Evolutionary conservation across 805 yeast genomes (phyloP).

Genomic region (Suhomyces faveliae): DNA sequence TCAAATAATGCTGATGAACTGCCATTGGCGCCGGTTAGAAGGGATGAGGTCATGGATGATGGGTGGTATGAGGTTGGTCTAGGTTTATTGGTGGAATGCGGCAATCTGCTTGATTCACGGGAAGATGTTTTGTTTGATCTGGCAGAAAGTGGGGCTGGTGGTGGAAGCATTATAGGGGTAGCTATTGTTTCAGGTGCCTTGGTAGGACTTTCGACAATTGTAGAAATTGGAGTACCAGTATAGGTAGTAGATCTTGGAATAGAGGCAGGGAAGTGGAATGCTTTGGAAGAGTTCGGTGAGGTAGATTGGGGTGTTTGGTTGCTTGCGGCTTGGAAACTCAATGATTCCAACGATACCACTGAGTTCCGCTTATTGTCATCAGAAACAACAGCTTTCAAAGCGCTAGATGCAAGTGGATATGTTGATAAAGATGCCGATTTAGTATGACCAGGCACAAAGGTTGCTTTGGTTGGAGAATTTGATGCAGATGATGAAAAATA

Average conservation of each 20-base stretch:
- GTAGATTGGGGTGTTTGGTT: conserved; percentile 12
- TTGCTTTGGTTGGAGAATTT: conserved; percentile 20
- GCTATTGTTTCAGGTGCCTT: conserved; percentile 15
- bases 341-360: conserved; percentile 15
- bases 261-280: conserved; percentile 10
- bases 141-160: conserved; percentile 11
- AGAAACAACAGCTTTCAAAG: conserved; percentile 65
- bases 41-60: conserved; percentile 42
- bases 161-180: conserved; percentile 13
- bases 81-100: conserved; percentile 55
- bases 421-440: conserved; percentile 32
- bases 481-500: conserved; percentile 19
- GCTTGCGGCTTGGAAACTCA: conserved; percentile 11
- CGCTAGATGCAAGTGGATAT: conserved; percentile 60
- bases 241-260: conserved; percentile 27
- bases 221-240: conserved; percentile 38
- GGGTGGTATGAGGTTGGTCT: conserved; percentile 88
- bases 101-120: conserved; percentile 33
- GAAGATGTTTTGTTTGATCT: conserved; percentile 13
- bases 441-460: conserved; percentile 25
- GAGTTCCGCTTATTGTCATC: conserved; percentile 48
- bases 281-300: conserved; percentile 9
- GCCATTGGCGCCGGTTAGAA: conserved; percentile 14
- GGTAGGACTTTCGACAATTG: conserved; percentile 48
- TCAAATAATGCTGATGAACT: conserved; percentile 26